Evolutionary conservation across 2,329 filamentous ascomycete genomes (phyloP).

Genomic region (Leptographium wingfieldii): DNA sequence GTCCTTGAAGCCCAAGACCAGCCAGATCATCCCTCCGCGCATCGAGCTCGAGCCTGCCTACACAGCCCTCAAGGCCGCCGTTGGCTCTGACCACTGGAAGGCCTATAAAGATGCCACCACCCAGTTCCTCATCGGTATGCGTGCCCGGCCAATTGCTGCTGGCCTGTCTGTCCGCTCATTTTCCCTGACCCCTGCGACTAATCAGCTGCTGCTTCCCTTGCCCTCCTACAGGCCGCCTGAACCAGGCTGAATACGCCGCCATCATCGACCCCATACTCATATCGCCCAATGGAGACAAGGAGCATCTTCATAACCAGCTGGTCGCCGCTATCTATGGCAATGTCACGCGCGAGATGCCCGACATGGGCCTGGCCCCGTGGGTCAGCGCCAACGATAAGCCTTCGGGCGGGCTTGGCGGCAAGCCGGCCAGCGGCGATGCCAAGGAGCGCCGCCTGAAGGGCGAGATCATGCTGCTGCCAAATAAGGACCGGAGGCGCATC

Average conservation of each 20-base stretch:
- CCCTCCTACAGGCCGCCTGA: constrained; percentile 39
- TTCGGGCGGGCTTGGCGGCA: constrained; percentile 39
- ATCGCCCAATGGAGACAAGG: constrained; percentile 43
- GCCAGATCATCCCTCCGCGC: constrained; percentile 49
- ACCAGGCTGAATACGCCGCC: constrained; percentile 47
- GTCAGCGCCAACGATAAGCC: constrained; percentile 61
- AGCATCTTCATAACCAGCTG: constrained; percentile 56
- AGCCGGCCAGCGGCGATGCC: constrained; percentile 52
- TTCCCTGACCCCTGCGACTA: not conserved
- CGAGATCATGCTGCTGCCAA: constrained; percentile 59
- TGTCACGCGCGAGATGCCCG: constrained; percentile 56
- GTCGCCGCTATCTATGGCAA: constrained; percentile 55
- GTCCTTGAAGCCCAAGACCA: constrained; percentile 43
- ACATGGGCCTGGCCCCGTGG: constrained; percentile 55
- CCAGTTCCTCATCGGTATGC: constrained; percentile 49
- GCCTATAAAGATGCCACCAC: constrained; percentile 50
- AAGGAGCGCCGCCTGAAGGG: constrained; percentile 53
- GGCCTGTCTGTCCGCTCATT: not conserved
- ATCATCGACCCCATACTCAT: constrained; percentile 47
- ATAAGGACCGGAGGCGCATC: constrained; percentile 50
- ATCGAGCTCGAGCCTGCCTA: constrained; percentile 58
- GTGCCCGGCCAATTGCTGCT: not conserved
- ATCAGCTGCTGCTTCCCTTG: not conserved
- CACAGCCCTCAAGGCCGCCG: constrained; percentile 44
- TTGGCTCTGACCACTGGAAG: constrained; percentile 49